phyloP scores from a whole-genome alignment of 2,329 filamentous ascomycete genomes.

The Calonectria pteridis region DNA sequence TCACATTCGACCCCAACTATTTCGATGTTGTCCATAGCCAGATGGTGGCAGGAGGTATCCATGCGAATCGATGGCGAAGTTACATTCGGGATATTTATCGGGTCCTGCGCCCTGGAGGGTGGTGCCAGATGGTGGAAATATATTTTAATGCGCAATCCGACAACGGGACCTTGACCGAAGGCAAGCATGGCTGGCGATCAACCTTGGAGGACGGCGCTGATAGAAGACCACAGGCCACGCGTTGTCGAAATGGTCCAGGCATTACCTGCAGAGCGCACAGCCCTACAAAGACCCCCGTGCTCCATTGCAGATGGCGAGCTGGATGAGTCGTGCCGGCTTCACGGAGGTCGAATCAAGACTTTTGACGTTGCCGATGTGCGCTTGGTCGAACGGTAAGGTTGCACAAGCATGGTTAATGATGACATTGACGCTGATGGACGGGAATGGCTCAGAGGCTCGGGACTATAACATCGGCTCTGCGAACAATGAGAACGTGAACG shows the following conservation, averaged over 20 bases:
- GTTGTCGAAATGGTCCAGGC: conserved; percentile 75
- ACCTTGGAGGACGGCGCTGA: conserved; percentile 10
- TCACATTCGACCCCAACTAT: conserved; percentile 76
- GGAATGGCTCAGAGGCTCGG: conserved; percentile 56
- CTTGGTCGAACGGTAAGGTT: conserved; percentile 73
- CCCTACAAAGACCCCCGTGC: conserved; percentile 75
- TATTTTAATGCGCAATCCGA: conserved; percentile 89
- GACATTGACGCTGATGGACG: conserved; percentile 7
- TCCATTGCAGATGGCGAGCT: conserved; percentile 68
- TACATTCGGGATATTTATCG: conserved; percentile 83
- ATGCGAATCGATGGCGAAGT: conserved; percentile 77
- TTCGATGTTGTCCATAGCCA: conserved; percentile 90
- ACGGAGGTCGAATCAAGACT: conserved; percentile 75
- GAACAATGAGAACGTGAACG: conserved; percentile 67
- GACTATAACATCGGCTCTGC: conserved; percentile 65
- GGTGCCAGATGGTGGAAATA: conserved; percentile 90
- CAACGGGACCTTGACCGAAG: conserved; percentile 79
- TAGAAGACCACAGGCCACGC: conserved; percentile 65
- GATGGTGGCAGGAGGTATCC: conserved; percentile 78
- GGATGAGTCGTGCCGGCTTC: conserved; percentile 74
- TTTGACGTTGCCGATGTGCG: conserved; percentile 76
- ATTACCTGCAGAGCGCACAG: conserved; percentile 72
- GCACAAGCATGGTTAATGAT: background rate
- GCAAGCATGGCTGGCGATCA: conserved; percentile 50
- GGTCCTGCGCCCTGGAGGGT: conserved; percentile 80